These are phyloP conservation scores for Cladorrhinum sp. DNA, from an alignment of 2,329 filamentous ascomycete species.

Conservation along the genomic window DNA sequence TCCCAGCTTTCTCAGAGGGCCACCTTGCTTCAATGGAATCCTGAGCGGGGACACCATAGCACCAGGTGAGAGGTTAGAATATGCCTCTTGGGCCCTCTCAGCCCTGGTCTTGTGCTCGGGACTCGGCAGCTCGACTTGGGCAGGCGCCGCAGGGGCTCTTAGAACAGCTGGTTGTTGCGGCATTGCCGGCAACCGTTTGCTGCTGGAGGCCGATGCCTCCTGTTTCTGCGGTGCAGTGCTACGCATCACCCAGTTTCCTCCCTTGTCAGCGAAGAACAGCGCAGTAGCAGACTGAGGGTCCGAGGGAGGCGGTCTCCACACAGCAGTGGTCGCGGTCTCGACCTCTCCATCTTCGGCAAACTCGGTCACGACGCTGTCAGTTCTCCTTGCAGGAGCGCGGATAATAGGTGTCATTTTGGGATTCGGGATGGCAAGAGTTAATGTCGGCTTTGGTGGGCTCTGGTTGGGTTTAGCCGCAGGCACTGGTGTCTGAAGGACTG, in stretches of 20 bases:
- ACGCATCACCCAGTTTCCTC: constrained; percentile 52
- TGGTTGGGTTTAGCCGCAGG: constrained; percentile 18
- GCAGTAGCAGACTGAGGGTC: constrained; percentile 45
- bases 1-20: constrained; percentile 29
- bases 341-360: constrained; percentile 50
- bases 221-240: constrained; percentile 26
- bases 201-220: not conserved
- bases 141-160: constrained; percentile 4
- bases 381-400: constrained; percentile 17
- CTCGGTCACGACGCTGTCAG: constrained; percentile 48
- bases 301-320: constrained; percentile 50
- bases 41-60: constrained; percentile 23
- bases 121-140: constrained; percentile 22
- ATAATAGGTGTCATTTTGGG: constrained; percentile 7
- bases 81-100: constrained; percentile 23
- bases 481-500: constrained; percentile 16
- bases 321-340: constrained; percentile 38
- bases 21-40: constrained; percentile 23
- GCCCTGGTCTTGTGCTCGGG: constrained; percentile 26
- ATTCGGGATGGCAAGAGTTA: constrained; percentile 40
- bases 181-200: constrained; percentile 1
- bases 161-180: not conserved
- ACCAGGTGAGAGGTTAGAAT: constrained; percentile 18
- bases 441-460: constrained; percentile 37
- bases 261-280: constrained; percentile 50